Evolutionary conservation across 768 basidiomycete species (phyloP), one percentile per base, ranked within the genome.

Genomic region (Macrolepiota fuliginosa): DNA sequence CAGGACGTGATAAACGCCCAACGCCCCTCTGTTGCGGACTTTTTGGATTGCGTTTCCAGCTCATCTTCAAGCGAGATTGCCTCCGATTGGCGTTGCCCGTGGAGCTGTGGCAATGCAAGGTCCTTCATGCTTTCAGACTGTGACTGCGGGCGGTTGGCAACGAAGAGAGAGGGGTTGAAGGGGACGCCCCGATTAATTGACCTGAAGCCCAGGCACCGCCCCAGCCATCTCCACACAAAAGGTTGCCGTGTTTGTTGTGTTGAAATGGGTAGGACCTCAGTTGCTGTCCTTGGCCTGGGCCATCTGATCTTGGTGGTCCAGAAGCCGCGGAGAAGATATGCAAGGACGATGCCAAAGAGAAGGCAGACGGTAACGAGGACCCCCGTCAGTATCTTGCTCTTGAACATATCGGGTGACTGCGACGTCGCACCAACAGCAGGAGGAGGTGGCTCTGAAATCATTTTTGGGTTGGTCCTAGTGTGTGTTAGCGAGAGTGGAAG

Each of bases 1-100:
- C 60, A 61, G 45, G 60, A 61, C 32, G 47, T 55, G 17, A 54
- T 27, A 25, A 54, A 54, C 15, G 59, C 52, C 59, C 59, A 61
- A 17, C 45, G 45, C 25, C 46, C 27, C 25, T 42, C 58, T 10
- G 39, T 27, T 19, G n/a, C 10, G 46, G 42, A 19, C 13, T 59
- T 61, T 36, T 15, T 49, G 13, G 32, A n/a, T n/a, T 45, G 27
- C 36, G 35, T 46, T 24, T 61, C 59, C 32, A n/a, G 19, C 22
- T 49, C 53, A 27, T 47, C 60, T 39, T 54, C 53, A 25, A 7
- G 15, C 17, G 49, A 27, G 45, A 49, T 22, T 37, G 59, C 51
- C 32, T n/a, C 27, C 35, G 42, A 46, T 12, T 61, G 59, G 24
- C 25, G 57, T 35, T 39, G 58, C 25, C 39, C 19, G 19, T 47